Base-by-base conservation (phyloP, 2,329 filamentous ascomycete genomes). In the Trichoderma sp. region DNA sequence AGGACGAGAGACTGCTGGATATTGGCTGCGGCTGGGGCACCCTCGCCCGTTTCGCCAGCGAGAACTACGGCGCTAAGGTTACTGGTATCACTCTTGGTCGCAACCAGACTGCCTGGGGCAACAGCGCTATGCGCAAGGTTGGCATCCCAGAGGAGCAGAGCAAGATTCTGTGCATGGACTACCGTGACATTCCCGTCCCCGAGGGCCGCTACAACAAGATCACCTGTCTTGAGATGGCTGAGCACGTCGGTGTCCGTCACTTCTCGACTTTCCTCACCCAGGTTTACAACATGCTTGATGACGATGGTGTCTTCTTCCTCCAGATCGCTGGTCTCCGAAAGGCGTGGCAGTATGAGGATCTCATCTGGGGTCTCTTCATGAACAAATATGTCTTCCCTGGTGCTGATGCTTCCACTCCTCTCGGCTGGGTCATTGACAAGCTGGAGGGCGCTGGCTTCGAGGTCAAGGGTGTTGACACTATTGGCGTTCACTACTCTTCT, bases 311-410 rank as follows among this genome's bases (percentile, higher is more conserved):
- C 79, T 97, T 98, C 88, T 98, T 97, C 90, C 89, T 98, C 77
- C 97, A 98, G 86, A 95, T 97, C 81, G 95, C 96, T 80, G 97
- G 97, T 86, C 90, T 99, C 77, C 93, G 97, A 80, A 97, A 97
- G 88, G 88, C 90, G 78, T 98, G 97, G 97, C 97, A 98, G 86
- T 98, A 98, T 83, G 95, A 98, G 89, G 96, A 98, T 86, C 90
- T 98, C 69, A 94, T 96, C 85, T 98, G 97, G 97, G 97, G 97
- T 84, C 90, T 98, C 64, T 98, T 98, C 90, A 97, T 98, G 95
- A 98, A 98, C 92, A 98, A 98, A 88, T 98, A 98, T 86, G 90
- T 98, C 84, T 98, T 98, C 91, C 97, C 95, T 41, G 97, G 97
- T 83, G 97, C 97, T 69, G 97, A 98, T 83, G 97, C 97, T 71